phyloP scores from a whole-genome alignment of 176 grass and related monocot species.

The Lolium perenne region DNA sequence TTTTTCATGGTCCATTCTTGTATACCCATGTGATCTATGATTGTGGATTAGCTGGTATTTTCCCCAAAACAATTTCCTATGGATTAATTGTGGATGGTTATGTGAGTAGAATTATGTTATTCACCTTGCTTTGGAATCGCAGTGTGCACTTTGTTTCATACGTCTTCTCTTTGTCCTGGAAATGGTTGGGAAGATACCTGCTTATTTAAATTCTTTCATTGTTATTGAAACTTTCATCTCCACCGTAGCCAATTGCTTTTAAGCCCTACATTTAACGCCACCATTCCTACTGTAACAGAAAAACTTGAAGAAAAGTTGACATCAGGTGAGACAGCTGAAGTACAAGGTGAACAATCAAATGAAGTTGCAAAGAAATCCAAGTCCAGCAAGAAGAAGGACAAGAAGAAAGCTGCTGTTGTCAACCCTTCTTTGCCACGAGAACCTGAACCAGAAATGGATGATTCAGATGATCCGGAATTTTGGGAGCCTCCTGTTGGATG shows the following conservation, averaged over 20 bases:
- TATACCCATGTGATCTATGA: neutral
- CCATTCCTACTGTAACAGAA: slow-evolving; percentile 51
- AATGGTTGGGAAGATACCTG: neutral
- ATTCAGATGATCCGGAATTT: slow-evolving; percentile 70
- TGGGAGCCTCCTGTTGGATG: slow-evolving; percentile 78
- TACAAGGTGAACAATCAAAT: slow-evolving; percentile 39
- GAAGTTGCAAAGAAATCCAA: slow-evolving; percentile 57
- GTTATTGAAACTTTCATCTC: neutral
- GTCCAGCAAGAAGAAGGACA: slow-evolving; percentile 53
- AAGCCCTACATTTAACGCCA: slow-evolving; percentile 18
- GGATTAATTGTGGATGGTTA: neutral
- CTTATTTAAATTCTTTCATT: slow-evolving; percentile 2
- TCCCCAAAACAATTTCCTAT: slow-evolving; percentile 6
- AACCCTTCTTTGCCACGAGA: slow-evolving; percentile 45
- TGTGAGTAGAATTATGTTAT: slow-evolving; percentile 3
- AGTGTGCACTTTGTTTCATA: neutral
- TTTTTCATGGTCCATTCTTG: slow-evolving; percentile 7
- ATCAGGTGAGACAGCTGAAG: slow-evolving; percentile 37
- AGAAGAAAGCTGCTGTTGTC: slow-evolving; percentile 55
- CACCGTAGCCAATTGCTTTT: neutral
- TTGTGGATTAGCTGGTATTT: neutral
- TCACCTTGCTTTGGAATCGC: neutral
- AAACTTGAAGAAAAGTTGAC: slow-evolving; percentile 70
- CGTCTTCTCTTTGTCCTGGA: neutral
- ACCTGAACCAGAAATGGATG: slow-evolving; percentile 48